A percentile compares a stretch with the other conserved stretches of the same genome.
These are phyloP conservation scores for Populus hybrid DNA, from an alignment of 441 rosid genomes.

Conservation along the genomic window DNA sequence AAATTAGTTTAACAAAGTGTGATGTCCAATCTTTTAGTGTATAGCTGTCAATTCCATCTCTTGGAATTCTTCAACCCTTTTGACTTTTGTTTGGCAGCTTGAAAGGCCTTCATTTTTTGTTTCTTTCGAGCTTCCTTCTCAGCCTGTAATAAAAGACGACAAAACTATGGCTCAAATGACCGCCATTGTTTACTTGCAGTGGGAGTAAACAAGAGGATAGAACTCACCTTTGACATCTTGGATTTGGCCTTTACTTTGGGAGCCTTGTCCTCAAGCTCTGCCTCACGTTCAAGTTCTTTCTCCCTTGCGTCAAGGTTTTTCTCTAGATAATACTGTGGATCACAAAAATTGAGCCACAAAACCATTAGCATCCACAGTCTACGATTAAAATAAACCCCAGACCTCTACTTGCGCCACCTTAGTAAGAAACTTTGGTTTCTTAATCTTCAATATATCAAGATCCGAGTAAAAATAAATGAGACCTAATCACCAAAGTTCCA, in stretches of 20 bases:
- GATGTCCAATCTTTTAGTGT: background rate
- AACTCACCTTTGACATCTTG: conserved; percentile 81
- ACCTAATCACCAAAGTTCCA: background rate
- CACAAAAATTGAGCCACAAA: background rate
- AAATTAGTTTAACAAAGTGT: conserved; percentile 12
- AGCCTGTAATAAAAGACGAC: conserved; percentile 39
- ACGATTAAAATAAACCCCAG: background rate
- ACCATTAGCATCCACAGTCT: background rate
- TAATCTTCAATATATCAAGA: background rate
- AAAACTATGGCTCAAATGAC: background rate
- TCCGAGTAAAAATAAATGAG: background rate
- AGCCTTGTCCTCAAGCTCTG: conserved; percentile 77
- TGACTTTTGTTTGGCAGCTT: conserved; percentile 86
- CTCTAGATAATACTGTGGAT: conserved; percentile 78
- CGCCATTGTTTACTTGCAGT: no score
- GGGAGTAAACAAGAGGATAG: background rate
- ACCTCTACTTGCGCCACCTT: background rate
- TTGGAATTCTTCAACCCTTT: conserved; percentile 78
- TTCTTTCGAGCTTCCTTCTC: conserved; percentile 95
- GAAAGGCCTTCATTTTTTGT: conserved; percentile 84
- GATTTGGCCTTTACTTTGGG: conserved; percentile 92
- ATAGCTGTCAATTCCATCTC: conserved; percentile 71
- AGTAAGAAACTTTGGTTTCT: background rate
- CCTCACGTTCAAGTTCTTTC: conserved; percentile 68
- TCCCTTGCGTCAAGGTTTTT: conserved; percentile 85